Base-by-base conservation (phyloP, 2,329 filamentous ascomycete genomes). In the Diaporthe batatas region DNA sequence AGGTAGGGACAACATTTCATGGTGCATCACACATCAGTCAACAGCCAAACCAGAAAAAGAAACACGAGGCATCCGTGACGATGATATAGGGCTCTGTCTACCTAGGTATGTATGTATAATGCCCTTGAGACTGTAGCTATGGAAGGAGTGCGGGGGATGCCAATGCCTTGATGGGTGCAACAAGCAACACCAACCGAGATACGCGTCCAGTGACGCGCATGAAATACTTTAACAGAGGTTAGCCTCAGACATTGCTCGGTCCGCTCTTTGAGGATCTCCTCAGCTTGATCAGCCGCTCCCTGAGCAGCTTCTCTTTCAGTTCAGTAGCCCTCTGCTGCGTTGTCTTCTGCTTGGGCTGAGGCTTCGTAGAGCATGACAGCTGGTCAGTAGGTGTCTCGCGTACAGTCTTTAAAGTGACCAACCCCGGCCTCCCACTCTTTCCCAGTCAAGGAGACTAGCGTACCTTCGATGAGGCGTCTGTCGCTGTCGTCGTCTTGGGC, bases 271-370 rank as follows among this genome's bases (percentile, higher is more conserved):
- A 86, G 81, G 82, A 85, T 84, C 86, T 55, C 67, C 73, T 87
- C 86, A 87, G 87, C 84, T 87, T 85, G 81, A 86, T 87, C 76
- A 89, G 87, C 79, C 83, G 85, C 76, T 88, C 86, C 79, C 83
- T 85, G n/a, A 88, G 80, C 77, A 88, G 82, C 77, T 82, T 85
- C 79, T 89, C 86, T 74, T 84, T 83, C 73, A 85, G 79, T 77
- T 86, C 82, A 75, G 82, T 87, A 73, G 84, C 83, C 76, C 81
- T 78, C 75, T 82, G 83, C 74, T 84, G 82, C 62, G 81, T 80
- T 69, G 81, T 81, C 78, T 83, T 80, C 21, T 71, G 59, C 73
- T 76, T 72, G 68, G 68, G 54, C 70, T 72, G 70, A 49, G 55
- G 32, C 72, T 74, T 79, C 79, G 65, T 51, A 34, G 36, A 68